phyloP scores from a whole-genome alignment of 257 asterid species.

The Salvia rosmarinus region DNA sequence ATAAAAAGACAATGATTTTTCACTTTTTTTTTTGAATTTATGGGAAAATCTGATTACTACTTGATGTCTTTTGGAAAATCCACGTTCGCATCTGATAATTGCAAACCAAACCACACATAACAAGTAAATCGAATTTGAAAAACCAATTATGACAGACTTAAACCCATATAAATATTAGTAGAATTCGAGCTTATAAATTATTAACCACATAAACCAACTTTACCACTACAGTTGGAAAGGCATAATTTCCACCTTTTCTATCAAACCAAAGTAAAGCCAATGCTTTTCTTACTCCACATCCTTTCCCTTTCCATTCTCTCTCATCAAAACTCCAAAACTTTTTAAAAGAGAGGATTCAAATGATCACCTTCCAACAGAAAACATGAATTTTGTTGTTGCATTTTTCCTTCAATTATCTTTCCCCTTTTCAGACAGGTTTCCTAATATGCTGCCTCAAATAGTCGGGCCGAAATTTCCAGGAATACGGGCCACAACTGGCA shows the following conservation, averaged over 20 bases:
- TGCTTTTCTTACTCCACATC: slow-evolving; percentile 29
- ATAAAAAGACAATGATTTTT: not conserved
- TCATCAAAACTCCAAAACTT: not conserved
- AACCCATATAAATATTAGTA: no score
- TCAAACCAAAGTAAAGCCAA: slow-evolving; percentile 10
- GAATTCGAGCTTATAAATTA: no score
- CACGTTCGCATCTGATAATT: no score
- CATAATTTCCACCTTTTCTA: slow-evolving; percentile 23
- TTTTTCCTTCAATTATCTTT: not conserved
- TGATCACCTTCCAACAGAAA: slow-evolving; percentile 5
- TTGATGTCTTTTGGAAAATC: no score
- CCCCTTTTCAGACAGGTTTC: not conserved
- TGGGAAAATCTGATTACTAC: no score
- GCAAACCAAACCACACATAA: no score
- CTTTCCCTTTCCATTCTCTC: not conserved
- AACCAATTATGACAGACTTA: no score
- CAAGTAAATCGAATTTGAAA: no score
- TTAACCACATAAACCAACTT: no score
- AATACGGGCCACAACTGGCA: slow-evolving; percentile 30
- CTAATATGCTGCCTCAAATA: not conserved
- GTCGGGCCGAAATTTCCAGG: slow-evolving; percentile 10
- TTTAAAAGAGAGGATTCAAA: not conserved
- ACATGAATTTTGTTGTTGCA: not conserved
- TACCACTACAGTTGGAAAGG: no score
- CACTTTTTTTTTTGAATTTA: no score